These are phyloP conservation scores for Aspergillus chevalieri DNA, from an alignment of 2,329 filamentous ascomycete species.

Conservation along the genomic window DNA sequence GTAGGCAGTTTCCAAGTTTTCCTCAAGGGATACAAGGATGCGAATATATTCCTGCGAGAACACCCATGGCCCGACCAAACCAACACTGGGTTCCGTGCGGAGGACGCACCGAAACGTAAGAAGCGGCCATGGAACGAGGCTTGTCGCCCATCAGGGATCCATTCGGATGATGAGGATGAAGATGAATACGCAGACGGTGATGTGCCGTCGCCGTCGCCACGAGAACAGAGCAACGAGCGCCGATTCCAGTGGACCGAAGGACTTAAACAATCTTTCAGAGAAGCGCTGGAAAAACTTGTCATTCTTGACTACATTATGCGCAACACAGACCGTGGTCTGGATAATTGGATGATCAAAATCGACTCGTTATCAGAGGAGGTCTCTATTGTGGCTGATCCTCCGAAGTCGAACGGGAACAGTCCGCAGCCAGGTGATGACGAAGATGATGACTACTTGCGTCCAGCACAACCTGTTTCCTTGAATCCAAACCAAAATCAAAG, in stretches of 20 bases:
- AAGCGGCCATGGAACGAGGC: conserved; percentile 73
- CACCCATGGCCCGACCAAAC: conserved; percentile 96
- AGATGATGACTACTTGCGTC: conserved; percentile 43
- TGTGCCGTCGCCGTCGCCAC: conserved; percentile 37
- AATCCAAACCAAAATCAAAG: conserved; percentile 36
- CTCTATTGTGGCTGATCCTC: conserved; percentile 80
- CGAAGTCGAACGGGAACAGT: conserved; percentile 51
- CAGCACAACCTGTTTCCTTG: conserved; percentile 57
- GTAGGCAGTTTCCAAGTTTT: conserved; percentile 97
- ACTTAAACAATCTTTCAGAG: conserved; percentile 84
- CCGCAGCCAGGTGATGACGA: conserved; percentile 20
- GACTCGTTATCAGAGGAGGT: conserved; percentile 78
- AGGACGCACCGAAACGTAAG: conserved; percentile 60
- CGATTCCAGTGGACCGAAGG: conserved; percentile 79
- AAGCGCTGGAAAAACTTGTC: conserved; percentile 93
- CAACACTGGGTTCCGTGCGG: conserved; percentile 60
- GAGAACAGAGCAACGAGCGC: conserved; percentile 41
- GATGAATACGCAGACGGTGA: conserved; percentile 40
- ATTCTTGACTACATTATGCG: conserved; percentile 99
- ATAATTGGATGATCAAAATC: conserved; percentile 99
- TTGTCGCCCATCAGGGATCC: conserved; percentile 63
- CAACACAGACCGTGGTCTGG: conserved; percentile 90
- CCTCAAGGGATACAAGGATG: conserved; percentile 92
- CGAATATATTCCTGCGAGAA: conserved; percentile 89
- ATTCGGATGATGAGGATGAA: conserved; percentile 58